Conservation (phyloP, 305 asterid species). For the Stenogyne calaminthoides region DNA sequence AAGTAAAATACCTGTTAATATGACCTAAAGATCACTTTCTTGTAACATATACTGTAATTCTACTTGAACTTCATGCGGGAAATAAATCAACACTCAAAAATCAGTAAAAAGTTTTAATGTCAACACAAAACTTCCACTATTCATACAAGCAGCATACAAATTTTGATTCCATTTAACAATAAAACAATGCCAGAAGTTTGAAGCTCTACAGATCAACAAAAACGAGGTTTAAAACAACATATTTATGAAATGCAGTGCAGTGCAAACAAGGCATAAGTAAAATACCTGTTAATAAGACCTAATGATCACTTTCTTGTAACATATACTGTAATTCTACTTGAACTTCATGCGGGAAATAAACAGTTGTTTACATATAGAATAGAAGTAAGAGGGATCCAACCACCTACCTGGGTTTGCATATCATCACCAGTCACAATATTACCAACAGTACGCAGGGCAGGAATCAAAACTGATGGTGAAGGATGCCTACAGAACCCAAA, state of each 20-base stretch:
- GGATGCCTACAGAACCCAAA: constrained; percentile 41
- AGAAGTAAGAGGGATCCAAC: constrained; percentile 3
- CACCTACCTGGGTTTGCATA: constrained; percentile 55
- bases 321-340: not conserved
- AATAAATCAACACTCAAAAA: no score
- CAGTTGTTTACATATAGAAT: not conserved
- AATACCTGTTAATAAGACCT: not conserved
- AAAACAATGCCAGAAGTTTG: not conserved
- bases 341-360: not conserved
- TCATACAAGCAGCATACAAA: not conserved
- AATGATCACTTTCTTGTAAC: not conserved
- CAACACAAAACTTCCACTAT: not conserved
- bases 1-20: not conserved
- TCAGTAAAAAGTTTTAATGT: no score
- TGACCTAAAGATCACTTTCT: not conserved
- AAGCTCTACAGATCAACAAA: not conserved
- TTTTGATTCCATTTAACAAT: not conserved
- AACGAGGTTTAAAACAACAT: not conserved
- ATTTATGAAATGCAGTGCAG: not conserved
- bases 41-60: not conserved
- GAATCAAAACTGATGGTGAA: constrained; percentile 58
- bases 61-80: not conserved
- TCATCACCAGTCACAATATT: constrained; percentile 65
- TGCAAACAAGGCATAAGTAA: not conserved
- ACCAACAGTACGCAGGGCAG: constrained; percentile 58